Evolutionary conservation across 164 flowering plant genomes (phyloP).

Genomic region (Tetrastigma voinierianum): DNA sequence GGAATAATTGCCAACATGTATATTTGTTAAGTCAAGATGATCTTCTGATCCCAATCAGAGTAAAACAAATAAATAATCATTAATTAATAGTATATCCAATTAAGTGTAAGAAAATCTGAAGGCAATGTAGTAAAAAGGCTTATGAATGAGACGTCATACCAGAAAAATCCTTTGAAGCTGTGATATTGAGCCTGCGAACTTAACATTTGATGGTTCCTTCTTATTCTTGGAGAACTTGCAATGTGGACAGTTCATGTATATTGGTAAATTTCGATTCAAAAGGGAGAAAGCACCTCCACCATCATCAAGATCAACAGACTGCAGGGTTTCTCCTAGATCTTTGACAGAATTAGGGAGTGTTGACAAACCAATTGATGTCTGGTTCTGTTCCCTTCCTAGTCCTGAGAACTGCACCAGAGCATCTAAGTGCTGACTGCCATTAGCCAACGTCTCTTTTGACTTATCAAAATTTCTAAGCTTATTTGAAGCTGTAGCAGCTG

Average conservation of each 20-base stretch:
- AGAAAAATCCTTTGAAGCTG: constrained; percentile 94
- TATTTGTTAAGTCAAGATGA: too few species aligned
- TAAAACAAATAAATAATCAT: too few species aligned
- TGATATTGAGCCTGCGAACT: constrained; percentile 69
- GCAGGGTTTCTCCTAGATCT: constrained; percentile 34
- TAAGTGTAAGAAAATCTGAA: not conserved
- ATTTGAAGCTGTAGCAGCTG: constrained; percentile 17
- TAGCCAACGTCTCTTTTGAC: constrained; percentile 31
- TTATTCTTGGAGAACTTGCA: constrained; percentile 50
- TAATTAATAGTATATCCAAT: too few species aligned
- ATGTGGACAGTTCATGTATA: constrained; percentile 85
- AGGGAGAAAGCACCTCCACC: constrained; percentile 54
- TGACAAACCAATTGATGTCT: constrained; percentile 17
- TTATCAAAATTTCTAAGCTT: constrained; percentile 32
- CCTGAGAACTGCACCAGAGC: constrained; percentile 18
- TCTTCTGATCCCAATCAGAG: too few species aligned
- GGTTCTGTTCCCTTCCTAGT: constrained; percentile 32
- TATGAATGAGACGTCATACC: constrained; percentile 39
- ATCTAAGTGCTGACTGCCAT: constrained; percentile 24
- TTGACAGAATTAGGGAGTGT: constrained; percentile 18
- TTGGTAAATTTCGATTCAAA: constrained; percentile 71
- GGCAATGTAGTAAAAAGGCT: not conserved
- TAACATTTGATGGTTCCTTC: constrained; percentile 41
- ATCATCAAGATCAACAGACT: constrained; percentile 48
- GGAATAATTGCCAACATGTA: too few species aligned